Evolutionary conservation across 148 eudicot genomes (phyloP).

Genomic region (Beta vulgaris): DNA sequence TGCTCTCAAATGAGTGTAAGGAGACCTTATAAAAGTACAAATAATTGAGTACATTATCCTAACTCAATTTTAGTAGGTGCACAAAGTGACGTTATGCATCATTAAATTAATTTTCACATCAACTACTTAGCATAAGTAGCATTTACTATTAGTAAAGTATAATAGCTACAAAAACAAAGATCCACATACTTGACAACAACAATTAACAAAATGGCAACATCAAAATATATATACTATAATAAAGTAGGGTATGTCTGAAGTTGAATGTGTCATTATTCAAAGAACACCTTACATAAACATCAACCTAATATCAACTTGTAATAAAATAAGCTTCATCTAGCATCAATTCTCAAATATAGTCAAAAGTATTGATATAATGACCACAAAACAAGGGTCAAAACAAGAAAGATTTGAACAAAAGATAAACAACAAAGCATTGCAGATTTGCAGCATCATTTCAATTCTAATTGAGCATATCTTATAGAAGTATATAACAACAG

Average conservation of each 20-base stretch:
- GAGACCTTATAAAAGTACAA: neutral
- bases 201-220: neutral
- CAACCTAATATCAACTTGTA: neutral
- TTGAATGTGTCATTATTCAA: too few relatives aligned
- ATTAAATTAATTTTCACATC: too few relatives aligned
- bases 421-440: neutral
- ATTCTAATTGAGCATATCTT: neutral
- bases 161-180: neutral
- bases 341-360: neutral
- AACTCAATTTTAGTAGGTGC: neutral
- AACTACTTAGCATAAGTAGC: neutral
- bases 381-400: constrained; percentile 12
- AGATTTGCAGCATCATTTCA: neutral
- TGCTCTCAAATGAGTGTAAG: neutral
- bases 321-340: neutral
- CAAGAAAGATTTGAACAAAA: constrained; percentile 10
- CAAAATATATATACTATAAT: too few relatives aligned
- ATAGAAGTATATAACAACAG: neutral
- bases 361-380: constrained; percentile 10
- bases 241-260: neutral
- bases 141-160: neutral
- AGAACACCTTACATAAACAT: neutral
- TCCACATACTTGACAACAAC: neutral
- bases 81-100: neutral
- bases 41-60: neutral